Percentiles rank a stretch among this genome's conserved stretches.
Evolutionary conservation across 2,329 filamentous ascomycete species (phyloP).

Genomic region (Cladosporium halotolerans): DNA sequence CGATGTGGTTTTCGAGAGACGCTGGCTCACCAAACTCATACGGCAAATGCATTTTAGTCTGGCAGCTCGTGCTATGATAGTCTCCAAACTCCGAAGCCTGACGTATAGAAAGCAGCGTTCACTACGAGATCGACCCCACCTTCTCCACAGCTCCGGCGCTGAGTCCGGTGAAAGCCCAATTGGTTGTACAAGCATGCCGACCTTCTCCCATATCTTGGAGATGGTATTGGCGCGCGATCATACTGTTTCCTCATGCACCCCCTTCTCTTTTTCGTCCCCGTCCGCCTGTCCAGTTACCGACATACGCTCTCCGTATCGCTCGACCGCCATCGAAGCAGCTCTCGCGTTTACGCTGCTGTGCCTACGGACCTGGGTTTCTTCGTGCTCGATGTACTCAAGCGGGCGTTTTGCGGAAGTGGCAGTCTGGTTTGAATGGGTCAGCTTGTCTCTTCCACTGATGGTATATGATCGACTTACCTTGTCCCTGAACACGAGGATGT

Average conservation of each 20-base stretch:
- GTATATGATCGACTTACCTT: conserved; percentile 28
- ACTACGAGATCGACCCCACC: too few relatives aligned
- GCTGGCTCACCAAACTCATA: too few relatives aligned
- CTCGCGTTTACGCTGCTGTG: conserved; percentile 32
- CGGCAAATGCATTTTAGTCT: too few relatives aligned
- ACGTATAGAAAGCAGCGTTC: too few relatives aligned
- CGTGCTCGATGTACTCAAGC: conserved; percentile 43
- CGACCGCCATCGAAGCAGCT: conserved; percentile 19
- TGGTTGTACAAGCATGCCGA: too few relatives aligned
- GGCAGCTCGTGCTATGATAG: too few relatives aligned
- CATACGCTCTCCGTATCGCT: conserved; percentile 11
- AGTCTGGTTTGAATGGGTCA: not conserved
- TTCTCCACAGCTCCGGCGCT: too few relatives aligned
- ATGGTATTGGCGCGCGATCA: not conserved
- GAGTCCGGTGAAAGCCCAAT: too few relatives aligned
- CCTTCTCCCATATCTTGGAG: too few relatives aligned
- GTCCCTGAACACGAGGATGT: conserved; percentile 43
- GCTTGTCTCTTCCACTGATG: not conserved
- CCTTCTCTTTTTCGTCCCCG: conserved; percentile 1
- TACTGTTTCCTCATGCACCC: not conserved
- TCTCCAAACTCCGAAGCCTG: too few relatives aligned
- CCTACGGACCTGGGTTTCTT: conserved; percentile 34
- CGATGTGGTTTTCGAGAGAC: too few relatives aligned
- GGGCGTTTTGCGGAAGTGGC: conserved; percentile 43
- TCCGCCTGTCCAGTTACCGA: conserved; percentile 2